phyloP scores from a whole-genome alignment of 2,329 filamentous ascomycete species.

The Ascochyta fabae region DNA sequence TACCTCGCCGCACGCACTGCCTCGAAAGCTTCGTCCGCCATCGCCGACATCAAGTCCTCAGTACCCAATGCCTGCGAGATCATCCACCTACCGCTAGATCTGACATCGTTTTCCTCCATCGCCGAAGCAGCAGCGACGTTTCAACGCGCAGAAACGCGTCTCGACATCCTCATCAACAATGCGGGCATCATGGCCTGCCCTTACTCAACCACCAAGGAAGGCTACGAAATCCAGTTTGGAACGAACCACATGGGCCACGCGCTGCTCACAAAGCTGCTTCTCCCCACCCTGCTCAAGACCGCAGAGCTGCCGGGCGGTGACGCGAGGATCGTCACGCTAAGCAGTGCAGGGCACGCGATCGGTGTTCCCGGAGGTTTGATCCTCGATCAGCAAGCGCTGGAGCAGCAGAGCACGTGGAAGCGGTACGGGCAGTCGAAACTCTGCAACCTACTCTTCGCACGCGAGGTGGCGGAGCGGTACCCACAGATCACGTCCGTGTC shows the following conservation, averaged over 20 bases:
- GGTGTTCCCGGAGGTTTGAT: conserved; percentile 41
- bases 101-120: conserved; percentile 52
- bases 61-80: conserved; percentile 47
- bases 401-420: conserved; percentile 35
- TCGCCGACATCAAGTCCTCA: conserved; percentile 47
- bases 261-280: conserved; percentile 55
- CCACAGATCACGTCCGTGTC: conserved; percentile 54
- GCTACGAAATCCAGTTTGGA: conserved; percentile 59
- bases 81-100: conserved; percentile 51
- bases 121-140: conserved; percentile 47
- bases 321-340: conserved; percentile 55
- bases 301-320: conserved; percentile 48
- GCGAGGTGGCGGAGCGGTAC: conserved; percentile 52
- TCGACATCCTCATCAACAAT: conserved; percentile 57
- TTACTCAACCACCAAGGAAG: conserved; percentile 53
- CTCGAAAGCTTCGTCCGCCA: conserved; percentile 51
- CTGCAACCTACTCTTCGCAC: conserved; percentile 57
- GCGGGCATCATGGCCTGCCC: conserved; percentile 53
- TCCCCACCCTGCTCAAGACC: conserved; percentile 53
- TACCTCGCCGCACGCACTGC: conserved; percentile 56
- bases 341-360: conserved; percentile 39
- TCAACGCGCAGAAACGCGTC: conserved; percentile 42
- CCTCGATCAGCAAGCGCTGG: conserved; percentile 45
- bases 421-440: conserved; percentile 60
- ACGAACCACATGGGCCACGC: conserved; percentile 61